phyloP scores from a whole-genome alignment of 2,329 filamentous ascomycete species.

The Fusarium odoratissimum region DNA sequence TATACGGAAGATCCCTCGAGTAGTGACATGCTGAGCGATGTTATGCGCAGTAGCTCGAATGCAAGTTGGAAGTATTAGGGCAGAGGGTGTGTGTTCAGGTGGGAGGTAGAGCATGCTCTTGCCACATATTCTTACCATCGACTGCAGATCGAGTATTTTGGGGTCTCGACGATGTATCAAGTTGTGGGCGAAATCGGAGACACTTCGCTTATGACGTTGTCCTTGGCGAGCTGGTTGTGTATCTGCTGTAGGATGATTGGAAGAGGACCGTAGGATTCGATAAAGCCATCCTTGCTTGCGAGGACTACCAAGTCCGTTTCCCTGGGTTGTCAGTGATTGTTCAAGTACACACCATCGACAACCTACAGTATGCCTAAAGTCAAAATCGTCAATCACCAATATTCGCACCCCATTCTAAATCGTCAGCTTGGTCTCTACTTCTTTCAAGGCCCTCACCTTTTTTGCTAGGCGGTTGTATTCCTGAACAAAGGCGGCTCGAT shows the following conservation, averaged over 20 bases:
- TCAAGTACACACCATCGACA: background rate
- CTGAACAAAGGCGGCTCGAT: constrained; percentile 61
- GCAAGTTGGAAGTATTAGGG: constrained; percentile 71
- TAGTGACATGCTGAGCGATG: constrained; percentile 66
- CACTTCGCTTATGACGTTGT: constrained; percentile 60
- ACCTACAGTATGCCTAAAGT: constrained; percentile 50
- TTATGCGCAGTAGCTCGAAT: constrained; percentile 74
- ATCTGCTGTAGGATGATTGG: constrained; percentile 23
- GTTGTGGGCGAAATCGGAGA: constrained; percentile 65
- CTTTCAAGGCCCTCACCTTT: constrained; percentile 56
- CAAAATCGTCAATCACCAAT: constrained; percentile 53
- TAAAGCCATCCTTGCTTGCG: constrained; percentile 54
- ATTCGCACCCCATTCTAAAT: constrained; percentile 64
- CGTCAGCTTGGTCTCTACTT: background rate
- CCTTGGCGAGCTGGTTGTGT: constrained; percentile 16
- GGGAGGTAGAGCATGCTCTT: constrained; percentile 72
- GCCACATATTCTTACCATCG: constrained; percentile 72
- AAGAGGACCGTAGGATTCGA: constrained; percentile 50
- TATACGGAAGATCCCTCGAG: constrained; percentile 72
- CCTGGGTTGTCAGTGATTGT: constrained; percentile 35
- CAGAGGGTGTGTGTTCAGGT: constrained; percentile 66
- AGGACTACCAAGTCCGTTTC: constrained; percentile 29
- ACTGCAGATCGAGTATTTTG: constrained; percentile 64
- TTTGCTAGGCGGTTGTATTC: constrained; percentile 72
- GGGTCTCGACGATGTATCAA: constrained; percentile 60